Evolutionary conservation across 2,329 filamentous ascomycete species (phyloP), one percentile per base, ranked within the genome.

Genomic region (Xylariaceae sp.): DNA sequence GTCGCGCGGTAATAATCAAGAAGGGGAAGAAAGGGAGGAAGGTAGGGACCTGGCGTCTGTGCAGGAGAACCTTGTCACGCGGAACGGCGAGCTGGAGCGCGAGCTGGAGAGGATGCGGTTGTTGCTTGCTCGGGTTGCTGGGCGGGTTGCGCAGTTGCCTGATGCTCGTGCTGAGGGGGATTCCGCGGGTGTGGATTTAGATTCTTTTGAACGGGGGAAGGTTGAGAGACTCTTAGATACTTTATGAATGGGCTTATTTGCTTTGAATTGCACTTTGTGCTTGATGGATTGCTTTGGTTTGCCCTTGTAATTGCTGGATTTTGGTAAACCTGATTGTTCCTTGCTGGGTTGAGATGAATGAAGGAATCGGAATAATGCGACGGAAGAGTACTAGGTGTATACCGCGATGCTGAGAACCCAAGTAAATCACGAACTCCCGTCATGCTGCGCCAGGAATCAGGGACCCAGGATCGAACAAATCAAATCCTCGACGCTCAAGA

Each of bases 81-180:
- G 80, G 30, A 80, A 86, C 64, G 83, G 84, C 1, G 78, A 83
- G 45, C 68, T 90, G 9, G 85, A 86, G 65, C 73, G 73, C 49
- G 86, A 89, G 69, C 71, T 90, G 51, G 80, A 84, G 67, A 79
- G 78, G 57, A 88, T 86, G 78, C 78, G 84, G 32, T 74, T 84
- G 59, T 69, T 90, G 57, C 74, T 86, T 51, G 77, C 78, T 1
- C 75, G 84, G 22, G 82, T 87, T 0, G 76, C 77, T 4, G 80
- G 77, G 2, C 75, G 80, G 18, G 72, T 86, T 1, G 72, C 69
- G 12, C 65, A 67, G 52, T 53, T 79, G 15, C 67, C 70, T 6
- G 63, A 64, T 36, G 12, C 9, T 22, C 26, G 1, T n/a, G 10
- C 3, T 18, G 42, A 30, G 3, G 12, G 15, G 0, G 47, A 36